A percentile compares a stretch with the other conserved stretches of the same genome.
Evolutionary conservation across 192 early-diverging fungal genomes (phyloP).

Genomic region (Geosiphon pyriformis): DNA sequence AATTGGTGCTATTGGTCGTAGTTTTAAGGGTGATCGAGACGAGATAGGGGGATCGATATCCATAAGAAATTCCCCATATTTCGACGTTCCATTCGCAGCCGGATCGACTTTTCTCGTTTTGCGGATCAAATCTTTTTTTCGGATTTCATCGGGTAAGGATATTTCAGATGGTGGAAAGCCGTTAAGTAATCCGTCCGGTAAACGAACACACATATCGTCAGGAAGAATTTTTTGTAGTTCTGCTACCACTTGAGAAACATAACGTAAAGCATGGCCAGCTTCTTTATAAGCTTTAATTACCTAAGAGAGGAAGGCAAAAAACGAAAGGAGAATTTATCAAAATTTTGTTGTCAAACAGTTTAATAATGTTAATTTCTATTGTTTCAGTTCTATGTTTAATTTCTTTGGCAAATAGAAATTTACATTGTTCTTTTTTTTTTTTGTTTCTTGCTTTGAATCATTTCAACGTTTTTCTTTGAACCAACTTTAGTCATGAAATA

Average conservation of each 20-base stretch:
- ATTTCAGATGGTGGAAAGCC: not conserved
- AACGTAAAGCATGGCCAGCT: not conserved
- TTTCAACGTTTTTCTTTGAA: too few species aligned
- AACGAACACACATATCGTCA: not conserved
- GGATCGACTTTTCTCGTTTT: not conserved
- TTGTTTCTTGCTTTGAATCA: not conserved
- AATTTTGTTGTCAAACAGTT: too few species aligned
- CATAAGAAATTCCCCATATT: not conserved
- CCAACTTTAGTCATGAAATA: too few species aligned
- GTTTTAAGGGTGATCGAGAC: not conserved
- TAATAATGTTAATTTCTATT: too few species aligned
- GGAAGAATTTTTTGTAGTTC: not conserved
- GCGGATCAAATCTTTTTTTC: not conserved
- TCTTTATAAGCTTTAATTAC: not conserved
- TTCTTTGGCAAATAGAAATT: not conserved
- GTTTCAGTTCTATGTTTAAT: too few species aligned
- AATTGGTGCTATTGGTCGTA: not conserved
- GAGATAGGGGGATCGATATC: not conserved
- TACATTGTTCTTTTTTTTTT: not conserved
- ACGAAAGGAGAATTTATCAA: too few species aligned
- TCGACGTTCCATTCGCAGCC: not conserved
- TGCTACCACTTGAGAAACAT: not conserved
- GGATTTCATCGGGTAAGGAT: not conserved
- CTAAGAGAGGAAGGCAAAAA: too few species aligned
- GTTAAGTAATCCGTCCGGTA: not conserved